These are phyloP conservation scores for Carex cristatella DNA, from an alignment of 176 grass and related monocot genomes.

Conservation along the genomic window DNA sequence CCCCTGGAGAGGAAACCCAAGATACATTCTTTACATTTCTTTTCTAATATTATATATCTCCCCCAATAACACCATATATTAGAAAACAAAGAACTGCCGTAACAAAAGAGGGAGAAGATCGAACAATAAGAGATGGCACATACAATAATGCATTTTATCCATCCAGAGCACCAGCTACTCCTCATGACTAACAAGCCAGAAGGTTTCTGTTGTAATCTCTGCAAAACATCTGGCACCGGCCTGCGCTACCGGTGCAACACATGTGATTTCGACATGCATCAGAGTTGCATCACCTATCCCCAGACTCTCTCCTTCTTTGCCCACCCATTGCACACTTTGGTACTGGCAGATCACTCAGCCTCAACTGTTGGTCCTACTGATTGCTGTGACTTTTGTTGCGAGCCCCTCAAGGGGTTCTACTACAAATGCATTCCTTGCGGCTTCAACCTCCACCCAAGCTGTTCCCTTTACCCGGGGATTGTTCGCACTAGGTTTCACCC, in stretches of 20 bases:
- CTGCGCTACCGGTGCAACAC: not conserved
- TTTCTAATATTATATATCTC: not conserved
- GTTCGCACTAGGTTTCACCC: not conserved
- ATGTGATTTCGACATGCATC: slow-evolving; percentile 10
- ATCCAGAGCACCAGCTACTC: not conserved
- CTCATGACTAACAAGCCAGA: not conserved
- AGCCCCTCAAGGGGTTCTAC: not conserved
- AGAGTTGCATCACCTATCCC: slow-evolving; percentile 11
- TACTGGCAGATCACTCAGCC: too few species aligned
- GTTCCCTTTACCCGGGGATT: not conserved
- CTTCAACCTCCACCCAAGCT: not conserved
- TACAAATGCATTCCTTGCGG: slow-evolving; percentile 5
- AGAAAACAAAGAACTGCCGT: not conserved
- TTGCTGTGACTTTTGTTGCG: too few species aligned
- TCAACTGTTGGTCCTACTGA: too few species aligned
- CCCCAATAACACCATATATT: not conserved
- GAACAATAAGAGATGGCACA: not conserved
- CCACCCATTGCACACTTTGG: not conserved
- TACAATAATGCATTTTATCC: not conserved
- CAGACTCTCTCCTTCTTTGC: slow-evolving; percentile 3
- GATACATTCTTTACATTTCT: not conserved
- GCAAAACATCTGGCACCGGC: not conserved
- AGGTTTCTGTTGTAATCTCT: not conserved
- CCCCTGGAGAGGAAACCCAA: too few species aligned
- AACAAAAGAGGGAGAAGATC: too few species aligned